Conservation (phyloP, 23 red algal genomes). For the Agarophyton chilense region DNA sequence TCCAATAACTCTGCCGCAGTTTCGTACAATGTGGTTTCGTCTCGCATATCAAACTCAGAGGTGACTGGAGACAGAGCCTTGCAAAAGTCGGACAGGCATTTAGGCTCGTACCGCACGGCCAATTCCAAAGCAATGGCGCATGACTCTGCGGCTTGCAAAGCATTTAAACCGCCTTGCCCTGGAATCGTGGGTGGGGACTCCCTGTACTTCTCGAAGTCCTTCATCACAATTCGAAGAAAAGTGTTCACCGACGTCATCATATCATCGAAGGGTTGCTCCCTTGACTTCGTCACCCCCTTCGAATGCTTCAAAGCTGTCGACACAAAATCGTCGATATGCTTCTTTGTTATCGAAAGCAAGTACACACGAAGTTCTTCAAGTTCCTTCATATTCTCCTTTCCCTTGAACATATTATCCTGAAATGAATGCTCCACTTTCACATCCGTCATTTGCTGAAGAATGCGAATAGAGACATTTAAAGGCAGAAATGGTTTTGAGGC, state of each 20-base stretch:
- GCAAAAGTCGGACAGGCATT: constrained; percentile 24
- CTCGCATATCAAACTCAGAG: constrained; percentile 11
- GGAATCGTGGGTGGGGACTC: not conserved
- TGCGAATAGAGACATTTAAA: constrained; percentile 5
- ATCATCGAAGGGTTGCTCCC: not conserved
- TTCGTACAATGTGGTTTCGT: constrained; percentile 23
- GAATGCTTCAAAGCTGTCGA: not conserved
- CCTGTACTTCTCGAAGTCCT: constrained; percentile 51
- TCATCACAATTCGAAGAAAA: constrained; percentile 45
- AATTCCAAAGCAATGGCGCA: constrained; percentile 27
- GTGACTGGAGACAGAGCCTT: constrained; percentile 24
- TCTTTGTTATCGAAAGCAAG: constrained; percentile 36
- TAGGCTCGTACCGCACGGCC: not conserved
- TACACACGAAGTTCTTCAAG: constrained; percentile 55
- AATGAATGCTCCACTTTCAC: not conserved
- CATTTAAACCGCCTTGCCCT: constrained; percentile 33
- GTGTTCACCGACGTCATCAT: constrained; percentile 20
- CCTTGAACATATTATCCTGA: constrained; percentile 14
- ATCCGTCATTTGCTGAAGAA: constrained; percentile 39
- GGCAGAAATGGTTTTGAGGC: constrained; percentile 43
- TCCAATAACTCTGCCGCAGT: constrained; percentile 31
- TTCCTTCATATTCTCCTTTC: constrained; percentile 4
- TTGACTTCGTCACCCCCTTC: not conserved
- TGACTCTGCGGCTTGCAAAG: constrained; percentile 41
- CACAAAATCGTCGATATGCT: constrained; percentile 53